phyloP scores from a whole-genome alignment of 129 eudicot species.

The Apium graveolens region DNA sequence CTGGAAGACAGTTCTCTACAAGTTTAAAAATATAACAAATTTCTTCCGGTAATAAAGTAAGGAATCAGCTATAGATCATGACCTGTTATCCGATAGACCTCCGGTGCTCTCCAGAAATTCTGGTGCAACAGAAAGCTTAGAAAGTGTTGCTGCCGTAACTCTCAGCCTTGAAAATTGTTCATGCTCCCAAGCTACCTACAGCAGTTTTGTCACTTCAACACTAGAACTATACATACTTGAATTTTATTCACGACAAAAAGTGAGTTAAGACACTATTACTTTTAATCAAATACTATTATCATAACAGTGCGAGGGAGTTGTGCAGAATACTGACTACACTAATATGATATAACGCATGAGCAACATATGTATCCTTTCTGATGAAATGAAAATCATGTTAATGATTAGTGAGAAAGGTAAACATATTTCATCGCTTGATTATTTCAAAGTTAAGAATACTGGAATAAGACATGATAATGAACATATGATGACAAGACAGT shows the following conservation, averaged over 20 bases:
- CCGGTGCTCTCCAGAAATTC: slow-evolving; percentile 67
- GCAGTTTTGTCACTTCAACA: slow-evolving; percentile 31
- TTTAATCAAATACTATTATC: neutral
- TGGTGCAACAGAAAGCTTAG: slow-evolving; percentile 73
- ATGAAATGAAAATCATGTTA: neutral
- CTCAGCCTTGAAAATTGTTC: slow-evolving; percentile 95
- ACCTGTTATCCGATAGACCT: slow-evolving; percentile 78
- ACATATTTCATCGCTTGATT: too few relatives aligned
- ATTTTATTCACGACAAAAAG: neutral
- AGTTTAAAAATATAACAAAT: neutral
- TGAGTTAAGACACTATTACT: neutral
- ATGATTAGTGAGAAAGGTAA: neutral
- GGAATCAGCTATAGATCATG: slow-evolving; percentile 9
- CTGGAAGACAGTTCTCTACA: slow-evolving; percentile 29
- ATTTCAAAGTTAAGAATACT: too few relatives aligned
- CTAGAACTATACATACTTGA: slow-evolving; percentile 3
- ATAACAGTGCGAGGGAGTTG: neutral
- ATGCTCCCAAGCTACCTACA: slow-evolving; percentile 99
- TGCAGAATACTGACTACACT: neutral
- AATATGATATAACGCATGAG: neutral
- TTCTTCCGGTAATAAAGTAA: neutral
- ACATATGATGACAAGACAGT: too few relatives aligned
- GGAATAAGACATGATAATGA: too few relatives aligned
- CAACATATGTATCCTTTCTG: neutral
- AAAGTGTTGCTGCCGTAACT: slow-evolving; percentile 91